Evolutionary conservation across 108 stramenopile species (phyloP).

Genomic region (Cyclotella cryptica): DNA sequence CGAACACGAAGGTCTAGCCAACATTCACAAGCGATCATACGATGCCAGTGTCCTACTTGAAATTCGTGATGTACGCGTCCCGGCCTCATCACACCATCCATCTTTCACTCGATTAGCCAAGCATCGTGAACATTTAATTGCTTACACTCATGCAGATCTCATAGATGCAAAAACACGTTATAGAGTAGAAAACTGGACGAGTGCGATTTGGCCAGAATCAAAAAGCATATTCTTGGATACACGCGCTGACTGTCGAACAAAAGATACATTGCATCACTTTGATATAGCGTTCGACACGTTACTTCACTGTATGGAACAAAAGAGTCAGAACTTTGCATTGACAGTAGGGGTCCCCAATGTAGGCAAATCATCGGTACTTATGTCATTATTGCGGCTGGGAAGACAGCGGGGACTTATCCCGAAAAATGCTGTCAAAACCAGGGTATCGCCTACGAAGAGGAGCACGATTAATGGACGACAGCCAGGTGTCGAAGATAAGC

Average conservation of each 20-base stretch:
- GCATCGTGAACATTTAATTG: slow-evolving; percentile 23
- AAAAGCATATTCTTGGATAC: slow-evolving; percentile 18
- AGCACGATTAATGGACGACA: neutral
- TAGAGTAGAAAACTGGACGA: slow-evolving; percentile 14
- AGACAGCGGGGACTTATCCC: neutral
- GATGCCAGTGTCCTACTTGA: slow-evolving; percentile 33
- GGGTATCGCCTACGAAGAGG: neutral
- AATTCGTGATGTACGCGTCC: slow-evolving; percentile 28
- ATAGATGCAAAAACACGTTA: slow-evolving; percentile 13
- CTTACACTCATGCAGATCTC: slow-evolving; percentile 29
- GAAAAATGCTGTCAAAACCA: neutral
- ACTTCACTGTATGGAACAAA: neutral
- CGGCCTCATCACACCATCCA: slow-evolving; percentile 36
- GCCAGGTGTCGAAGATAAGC: slow-evolving; percentile 11
- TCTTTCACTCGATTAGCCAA: slow-evolving; percentile 31
- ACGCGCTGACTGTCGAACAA: neutral
- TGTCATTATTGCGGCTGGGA: neutral
- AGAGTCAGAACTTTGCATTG: slow-evolving; percentile 13
- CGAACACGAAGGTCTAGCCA: slow-evolving; percentile 7
- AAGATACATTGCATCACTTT: neutral
- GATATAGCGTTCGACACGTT: neutral
- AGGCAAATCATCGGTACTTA: slow-evolving; percentile 15
- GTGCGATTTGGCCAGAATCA: slow-evolving; percentile 16
- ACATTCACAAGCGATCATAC: slow-evolving; percentile 20
- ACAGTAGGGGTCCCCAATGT: slow-evolving; percentile 24